A percentile compares a stretch with the other conserved stretches of the same genome.
phyloP scores from a whole-genome alignment of 2,329 filamentous ascomycete genomes.

The Diplodia intermedia region DNA sequence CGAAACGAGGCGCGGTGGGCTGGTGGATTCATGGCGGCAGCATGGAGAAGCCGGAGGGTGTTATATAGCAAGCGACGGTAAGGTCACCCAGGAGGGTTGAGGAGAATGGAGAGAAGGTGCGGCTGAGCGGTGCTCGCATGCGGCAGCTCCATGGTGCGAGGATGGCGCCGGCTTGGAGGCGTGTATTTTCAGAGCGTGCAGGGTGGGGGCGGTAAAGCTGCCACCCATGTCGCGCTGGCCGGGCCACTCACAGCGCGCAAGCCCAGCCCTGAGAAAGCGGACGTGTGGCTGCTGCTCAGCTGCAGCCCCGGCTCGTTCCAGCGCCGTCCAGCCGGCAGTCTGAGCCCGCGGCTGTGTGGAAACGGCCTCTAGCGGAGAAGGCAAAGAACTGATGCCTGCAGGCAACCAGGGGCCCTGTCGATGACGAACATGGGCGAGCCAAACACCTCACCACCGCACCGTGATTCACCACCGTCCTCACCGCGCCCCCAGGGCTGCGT shows the following conservation, averaged over 20 bases:
- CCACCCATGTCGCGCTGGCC: slow-evolving; percentile 14
- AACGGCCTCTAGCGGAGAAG: slow-evolving; percentile 2
- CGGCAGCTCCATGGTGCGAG: slow-evolving; percentile 33
- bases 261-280: slow-evolving; percentile 4
- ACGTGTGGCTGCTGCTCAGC: slow-evolving; percentile 14
- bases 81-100: slow-evolving; percentile 4
- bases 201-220: slow-evolving; percentile 33
- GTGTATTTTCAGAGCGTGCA: slow-evolving; percentile 30
- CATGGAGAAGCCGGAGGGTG: not conserved
- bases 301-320: slow-evolving; percentile 25
- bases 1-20: not conserved
- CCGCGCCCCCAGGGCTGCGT: not conserved
- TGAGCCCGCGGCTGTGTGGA: slow-evolving; percentile 7
- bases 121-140: slow-evolving; percentile 28
- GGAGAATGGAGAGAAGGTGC: slow-evolving; percentile 26
- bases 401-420: slow-evolving; percentile 7
- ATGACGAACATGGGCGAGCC: slow-evolving; percentile 2
- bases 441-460: slow-evolving; percentile 3
- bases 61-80: slow-evolving; percentile 24
- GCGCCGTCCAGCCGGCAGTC: slow-evolving; percentile 14
- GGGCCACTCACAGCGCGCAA: slow-evolving; percentile 10
- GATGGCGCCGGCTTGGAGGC: slow-evolving; percentile 30
- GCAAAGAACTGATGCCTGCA: slow-evolving; percentile 18
- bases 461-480: slow-evolving; percentile 1
- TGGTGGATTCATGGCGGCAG: slow-evolving; percentile 20